These are phyloP conservation scores for Kockovaella imperatae DNA, from an alignment of 768 basidiomycete species.

Conservation along the genomic window DNA sequence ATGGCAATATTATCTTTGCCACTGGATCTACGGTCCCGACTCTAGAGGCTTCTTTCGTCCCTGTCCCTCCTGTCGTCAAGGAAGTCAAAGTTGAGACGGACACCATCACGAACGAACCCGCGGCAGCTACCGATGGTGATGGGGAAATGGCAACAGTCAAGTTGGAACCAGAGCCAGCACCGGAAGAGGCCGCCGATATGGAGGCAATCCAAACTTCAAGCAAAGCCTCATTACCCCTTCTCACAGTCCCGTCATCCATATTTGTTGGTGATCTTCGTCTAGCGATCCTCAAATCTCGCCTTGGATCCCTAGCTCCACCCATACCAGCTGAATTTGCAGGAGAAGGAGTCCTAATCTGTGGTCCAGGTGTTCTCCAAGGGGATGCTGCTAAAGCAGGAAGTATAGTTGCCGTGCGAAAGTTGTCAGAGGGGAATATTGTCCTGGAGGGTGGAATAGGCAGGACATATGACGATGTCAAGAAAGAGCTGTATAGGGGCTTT, in stretches of 20 bases:
- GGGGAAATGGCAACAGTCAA: neutral
- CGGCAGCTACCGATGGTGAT: neutral
- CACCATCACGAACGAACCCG: constrained; percentile 15
- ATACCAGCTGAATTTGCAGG: constrained; percentile 93
- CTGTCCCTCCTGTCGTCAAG: constrained; percentile 5
- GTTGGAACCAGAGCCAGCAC: constrained; percentile 4
- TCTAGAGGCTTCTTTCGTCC: constrained; percentile 56
- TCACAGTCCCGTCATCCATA: constrained; percentile 72
- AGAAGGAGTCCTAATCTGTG: constrained; percentile 88
- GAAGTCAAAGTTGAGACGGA: constrained; percentile 10
- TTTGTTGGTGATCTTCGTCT: constrained; percentile 97
- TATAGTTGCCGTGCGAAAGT: constrained; percentile 76
- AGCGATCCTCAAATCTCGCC: constrained; percentile 72
- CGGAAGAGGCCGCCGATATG: constrained; percentile 4
- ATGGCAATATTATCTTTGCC: constrained; percentile 75
- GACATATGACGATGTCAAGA: constrained; percentile 80
- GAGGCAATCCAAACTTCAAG: neutral
- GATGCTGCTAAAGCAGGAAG: constrained; percentile 30
- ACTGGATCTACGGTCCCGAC: constrained; percentile 82
- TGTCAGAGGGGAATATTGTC: constrained; percentile 73
- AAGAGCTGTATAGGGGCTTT: constrained; percentile 81
- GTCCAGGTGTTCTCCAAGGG: constrained; percentile 42
- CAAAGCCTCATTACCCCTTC: constrained; percentile 6
- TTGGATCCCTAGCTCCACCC: constrained; percentile 55
- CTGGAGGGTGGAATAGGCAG: constrained; percentile 82